Evolutionary conservation across 1,284 basidiomycete genomes (phyloP), one percentile per base, ranked within the genome.

Genomic region (Microbotryum intermedium): DNA sequence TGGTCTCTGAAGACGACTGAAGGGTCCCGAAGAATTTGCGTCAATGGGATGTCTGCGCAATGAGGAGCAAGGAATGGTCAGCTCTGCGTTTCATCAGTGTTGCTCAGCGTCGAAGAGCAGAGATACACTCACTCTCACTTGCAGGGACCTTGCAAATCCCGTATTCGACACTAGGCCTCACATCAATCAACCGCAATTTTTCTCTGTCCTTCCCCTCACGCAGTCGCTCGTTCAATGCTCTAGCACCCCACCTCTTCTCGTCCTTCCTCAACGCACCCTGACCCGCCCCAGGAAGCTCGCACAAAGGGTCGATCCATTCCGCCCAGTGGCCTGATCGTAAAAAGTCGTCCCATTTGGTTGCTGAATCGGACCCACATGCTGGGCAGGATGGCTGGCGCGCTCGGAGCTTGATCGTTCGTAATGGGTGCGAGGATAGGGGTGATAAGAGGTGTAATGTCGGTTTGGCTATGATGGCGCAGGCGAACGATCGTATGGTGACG

Each of bases 391-490:
- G 72, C 59, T 84, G 82, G 48, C 83, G 81, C 1, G 79, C 73
- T 11, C 93, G 83, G 25, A 97, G 77, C 67, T 86, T 89, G 74
- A 97, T 82, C 30, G 77, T 85, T 10, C 92, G 82, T 73, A 95
- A 94, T 0, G 87, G 85, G 0, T 87, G 80, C 10, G 75, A 72
- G 0, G 79, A 79, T 23, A 93, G 74, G 0, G 89, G 86, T 18
- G 85, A 85, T 72, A 85, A 89, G 34, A 92, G 74, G 11, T 88
- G 77, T 54, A 93, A 74, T 0, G 80, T 77, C 1, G 88, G 82
- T 53, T 78, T 66, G 11, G 71, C 71, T 68, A 53, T 4, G 29
- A 10, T 4, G 20, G 10, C 6, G 39, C 6, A 26, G n/a, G 65
- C 64, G 53, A 49, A 79, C 50, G 9, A 39, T 3, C 9, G 26